These are phyloP conservation scores for Lactarius pseudohatsudake DNA, from an alignment of 768 basidiomycete genomes.

Conservation along the genomic window DNA sequence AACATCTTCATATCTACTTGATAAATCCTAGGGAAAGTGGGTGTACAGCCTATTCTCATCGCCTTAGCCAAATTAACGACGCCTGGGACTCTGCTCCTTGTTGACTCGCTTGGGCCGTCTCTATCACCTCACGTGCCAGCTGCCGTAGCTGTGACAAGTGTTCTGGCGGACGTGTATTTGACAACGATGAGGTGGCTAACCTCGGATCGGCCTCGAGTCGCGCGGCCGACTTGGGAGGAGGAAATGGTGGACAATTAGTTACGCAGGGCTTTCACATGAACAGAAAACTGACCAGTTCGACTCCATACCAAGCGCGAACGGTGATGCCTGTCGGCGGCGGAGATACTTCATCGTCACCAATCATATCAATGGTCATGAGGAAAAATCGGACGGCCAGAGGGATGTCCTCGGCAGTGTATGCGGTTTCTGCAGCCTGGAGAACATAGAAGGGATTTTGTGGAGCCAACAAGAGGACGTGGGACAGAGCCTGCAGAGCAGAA, in stretches of 20 bases:
- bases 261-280: too few species aligned
- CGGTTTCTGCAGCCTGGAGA: conserved; percentile 86
- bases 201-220: conserved; percentile 18
- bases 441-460: conserved; percentile 86
- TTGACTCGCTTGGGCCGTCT: conserved; percentile 1
- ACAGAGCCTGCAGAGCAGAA: conserved; percentile 68
- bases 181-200: conserved; percentile 16
- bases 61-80: conserved; percentile 16
- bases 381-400: conserved; percentile 78
- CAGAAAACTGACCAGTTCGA: conserved; percentile 61
- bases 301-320: conserved; percentile 79
- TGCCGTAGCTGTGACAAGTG: conserved; percentile 14
- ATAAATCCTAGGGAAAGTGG: background rate
- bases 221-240: conserved; percentile 12
- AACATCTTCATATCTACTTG: background rate
- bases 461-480: conserved; percentile 77
- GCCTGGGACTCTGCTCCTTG: conserved; percentile 10
- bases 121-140: conserved; percentile 21
- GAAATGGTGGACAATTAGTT: background rate
- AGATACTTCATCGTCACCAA: conserved; percentile 52
- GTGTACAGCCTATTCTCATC: conserved; percentile 3
- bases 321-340: conserved; percentile 51
- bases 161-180: conserved; percentile 18
- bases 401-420: conserved; percentile 75
- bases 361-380: conserved; percentile 78